phyloP scores from a whole-genome alignment of 805 yeast genomes.

The Starmera dryadoides region DNA sequence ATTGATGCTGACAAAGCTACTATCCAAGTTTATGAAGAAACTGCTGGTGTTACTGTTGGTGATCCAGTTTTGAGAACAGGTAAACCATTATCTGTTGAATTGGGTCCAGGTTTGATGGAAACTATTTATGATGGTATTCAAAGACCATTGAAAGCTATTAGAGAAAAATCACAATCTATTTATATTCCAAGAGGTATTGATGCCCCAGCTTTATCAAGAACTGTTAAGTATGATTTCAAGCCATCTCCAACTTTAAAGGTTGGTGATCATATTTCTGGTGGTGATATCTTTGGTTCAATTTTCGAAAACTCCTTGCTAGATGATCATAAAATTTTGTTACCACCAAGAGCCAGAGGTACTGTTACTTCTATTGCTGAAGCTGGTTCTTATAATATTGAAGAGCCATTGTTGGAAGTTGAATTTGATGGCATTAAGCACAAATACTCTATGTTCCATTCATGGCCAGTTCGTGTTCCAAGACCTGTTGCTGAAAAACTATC shows the following conservation, averaged over 20 bases:
- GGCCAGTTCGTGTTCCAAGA: constrained; percentile 99
- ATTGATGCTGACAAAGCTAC: constrained; percentile 96
- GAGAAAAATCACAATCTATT: constrained; percentile 80
- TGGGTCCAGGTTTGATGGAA: constrained; percentile 99
- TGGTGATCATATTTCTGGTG: constrained; percentile 98
- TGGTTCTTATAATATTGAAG: constrained; percentile 89
- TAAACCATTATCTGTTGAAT: constrained; percentile 96
- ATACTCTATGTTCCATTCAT: constrained; percentile 94
- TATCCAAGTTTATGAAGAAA: constrained; percentile 97
- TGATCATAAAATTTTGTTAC: constrained; percentile 90
- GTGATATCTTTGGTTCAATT: constrained; percentile 92
- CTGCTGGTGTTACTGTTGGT: constrained; percentile 98
- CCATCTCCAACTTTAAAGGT: constrained; percentile 71
- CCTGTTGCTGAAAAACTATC: constrained; percentile 92
- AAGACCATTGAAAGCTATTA: constrained; percentile 93
- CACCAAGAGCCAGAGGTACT: constrained; percentile 99
- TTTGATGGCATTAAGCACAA: constrained; percentile 78
- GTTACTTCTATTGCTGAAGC: constrained; percentile 81
- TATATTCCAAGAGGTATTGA: constrained; percentile 99
- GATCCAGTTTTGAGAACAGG: constrained; percentile 98
- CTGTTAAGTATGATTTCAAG: constrained; percentile 74
- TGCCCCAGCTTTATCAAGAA: constrained; percentile 90
- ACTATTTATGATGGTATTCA: constrained; percentile 99
- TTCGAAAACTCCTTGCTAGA: constrained; percentile 89
- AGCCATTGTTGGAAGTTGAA: constrained; percentile 86